Conservation (phyloP, 176 grass and related monocot species). For the Oryza australiensis region DNA sequence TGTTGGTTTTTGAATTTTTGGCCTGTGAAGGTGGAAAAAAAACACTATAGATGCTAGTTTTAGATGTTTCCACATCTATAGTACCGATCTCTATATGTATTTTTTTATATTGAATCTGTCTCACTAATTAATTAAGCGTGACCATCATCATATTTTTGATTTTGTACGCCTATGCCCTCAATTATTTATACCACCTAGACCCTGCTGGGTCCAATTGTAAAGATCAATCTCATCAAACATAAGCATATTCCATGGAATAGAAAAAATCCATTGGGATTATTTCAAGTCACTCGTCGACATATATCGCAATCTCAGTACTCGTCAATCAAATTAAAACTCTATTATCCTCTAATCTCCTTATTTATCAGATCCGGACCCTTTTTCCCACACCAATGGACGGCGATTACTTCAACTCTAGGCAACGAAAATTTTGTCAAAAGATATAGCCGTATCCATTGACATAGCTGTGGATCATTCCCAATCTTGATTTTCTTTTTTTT, state of each 20-base stretch:
- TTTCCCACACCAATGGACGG: slow-evolving; percentile 17
- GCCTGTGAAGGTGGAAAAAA: too few relatives aligned
- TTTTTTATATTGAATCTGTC: too few relatives aligned
- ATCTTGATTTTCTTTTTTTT: not conserved
- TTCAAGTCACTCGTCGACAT: not conserved
- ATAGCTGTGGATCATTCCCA: not conserved
- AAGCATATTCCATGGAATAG: not conserved
- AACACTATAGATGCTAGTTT: too few relatives aligned
- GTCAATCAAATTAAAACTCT: slow-evolving; percentile 18
- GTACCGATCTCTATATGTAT: too few relatives aligned
- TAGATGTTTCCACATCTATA: too few relatives aligned
- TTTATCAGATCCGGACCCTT: not conserved
- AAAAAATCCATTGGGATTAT: not conserved
- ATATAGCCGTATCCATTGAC: not conserved
- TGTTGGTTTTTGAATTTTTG: too few relatives aligned
- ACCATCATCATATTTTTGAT: not conserved
- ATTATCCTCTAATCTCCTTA: not conserved
- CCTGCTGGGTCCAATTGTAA: not conserved
- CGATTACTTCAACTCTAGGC: slow-evolving; percentile 27
- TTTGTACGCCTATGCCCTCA: not conserved
- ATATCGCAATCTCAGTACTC: not conserved
- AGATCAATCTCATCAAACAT: not conserved
- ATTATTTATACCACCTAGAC: not conserved
- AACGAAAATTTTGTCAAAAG: slow-evolving; percentile 12
- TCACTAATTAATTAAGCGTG: not conserved